phyloP scores from a whole-genome alignment of 345 rosid genomes.

The Reutealis trisperma region DNA sequence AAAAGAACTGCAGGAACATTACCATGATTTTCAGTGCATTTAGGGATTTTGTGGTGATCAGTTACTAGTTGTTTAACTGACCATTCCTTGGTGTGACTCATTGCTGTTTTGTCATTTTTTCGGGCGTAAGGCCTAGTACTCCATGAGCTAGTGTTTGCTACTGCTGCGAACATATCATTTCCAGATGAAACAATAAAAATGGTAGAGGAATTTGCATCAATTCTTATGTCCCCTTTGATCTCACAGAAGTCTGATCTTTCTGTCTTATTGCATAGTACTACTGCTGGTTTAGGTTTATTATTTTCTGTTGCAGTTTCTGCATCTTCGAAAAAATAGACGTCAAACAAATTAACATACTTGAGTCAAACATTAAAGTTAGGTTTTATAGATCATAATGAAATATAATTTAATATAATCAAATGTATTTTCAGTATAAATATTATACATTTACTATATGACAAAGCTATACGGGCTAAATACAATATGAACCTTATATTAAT shows the following conservation, averaged over 20 bases:
- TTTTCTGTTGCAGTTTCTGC: constrained; percentile 17
- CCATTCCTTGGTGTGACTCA: constrained; percentile 59
- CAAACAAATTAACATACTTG: not conserved
- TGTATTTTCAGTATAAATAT: too few species aligned
- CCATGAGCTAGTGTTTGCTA: constrained; percentile 40
- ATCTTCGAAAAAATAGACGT: too few species aligned
- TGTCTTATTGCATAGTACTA: constrained; percentile 34
- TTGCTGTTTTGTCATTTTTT: constrained; percentile 55
- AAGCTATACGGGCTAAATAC: too few species aligned
- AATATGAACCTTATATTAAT: too few species aligned
- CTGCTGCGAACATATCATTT: constrained; percentile 2
- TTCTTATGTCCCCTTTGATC: constrained; percentile 53
- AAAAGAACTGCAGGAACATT: constrained; percentile 65
- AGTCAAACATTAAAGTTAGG: not conserved
- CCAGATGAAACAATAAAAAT: constrained; percentile 35
- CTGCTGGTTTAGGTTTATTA: constrained; percentile 27
- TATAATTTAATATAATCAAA: too few species aligned
- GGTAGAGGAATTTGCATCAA: constrained; percentile 51
- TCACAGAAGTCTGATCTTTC: constrained; percentile 70
- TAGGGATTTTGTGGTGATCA: constrained; percentile 19
- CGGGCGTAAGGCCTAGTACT: constrained; percentile 64
- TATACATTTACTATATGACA: too few species aligned
- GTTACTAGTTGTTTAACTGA: constrained; percentile 42
- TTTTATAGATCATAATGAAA: too few species aligned
- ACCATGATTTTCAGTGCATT: constrained; percentile 37